These are phyloP conservation scores for Brachypodium distachyon DNA, from an alignment of 202 grass and related monocot species.

Conservation along the genomic window DNA sequence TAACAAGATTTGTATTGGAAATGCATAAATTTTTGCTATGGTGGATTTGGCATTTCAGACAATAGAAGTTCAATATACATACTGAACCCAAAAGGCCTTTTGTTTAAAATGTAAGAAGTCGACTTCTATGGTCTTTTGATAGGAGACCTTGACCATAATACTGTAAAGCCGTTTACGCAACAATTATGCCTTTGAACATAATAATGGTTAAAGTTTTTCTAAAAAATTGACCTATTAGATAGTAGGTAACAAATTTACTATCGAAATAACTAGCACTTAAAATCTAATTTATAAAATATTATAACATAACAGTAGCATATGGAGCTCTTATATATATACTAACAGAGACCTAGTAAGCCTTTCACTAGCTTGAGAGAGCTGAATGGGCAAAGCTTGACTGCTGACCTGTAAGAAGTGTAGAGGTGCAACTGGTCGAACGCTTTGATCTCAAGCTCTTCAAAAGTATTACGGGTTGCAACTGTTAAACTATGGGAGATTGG, in stretches of 20 bases:
- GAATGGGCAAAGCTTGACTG: background rate
- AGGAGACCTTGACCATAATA: background rate
- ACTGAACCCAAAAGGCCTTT: background rate
- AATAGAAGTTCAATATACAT: background rate
- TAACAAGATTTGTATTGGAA: background rate
- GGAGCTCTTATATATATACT: background rate
- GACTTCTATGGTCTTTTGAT: background rate
- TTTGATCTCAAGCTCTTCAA: slow-evolving; percentile 91
- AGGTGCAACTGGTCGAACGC: slow-evolving; percentile 72
- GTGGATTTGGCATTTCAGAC: slow-evolving; percentile 6
- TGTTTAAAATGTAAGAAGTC: background rate
- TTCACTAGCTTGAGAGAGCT: slow-evolving; percentile 4
- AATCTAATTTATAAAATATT: background rate
- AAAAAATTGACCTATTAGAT: slow-evolving; percentile 13
- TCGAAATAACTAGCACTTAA: background rate
- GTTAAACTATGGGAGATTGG: slow-evolving; percentile 81
- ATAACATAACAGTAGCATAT: background rate
- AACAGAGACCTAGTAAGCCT: background rate
- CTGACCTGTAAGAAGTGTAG: slow-evolving; percentile 85
- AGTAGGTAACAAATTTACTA: background rate
- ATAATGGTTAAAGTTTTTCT: background rate
- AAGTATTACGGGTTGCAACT: slow-evolving; percentile 85
- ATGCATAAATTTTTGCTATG: background rate
- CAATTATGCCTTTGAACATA: background rate
- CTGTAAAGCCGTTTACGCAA: background rate